A percentile compares a stretch with the other conserved stretches of the same genome.
Evolutionary conservation across 176 grass and related monocot genomes (phyloP).

Genomic region (Pontederia crassipes): DNA sequence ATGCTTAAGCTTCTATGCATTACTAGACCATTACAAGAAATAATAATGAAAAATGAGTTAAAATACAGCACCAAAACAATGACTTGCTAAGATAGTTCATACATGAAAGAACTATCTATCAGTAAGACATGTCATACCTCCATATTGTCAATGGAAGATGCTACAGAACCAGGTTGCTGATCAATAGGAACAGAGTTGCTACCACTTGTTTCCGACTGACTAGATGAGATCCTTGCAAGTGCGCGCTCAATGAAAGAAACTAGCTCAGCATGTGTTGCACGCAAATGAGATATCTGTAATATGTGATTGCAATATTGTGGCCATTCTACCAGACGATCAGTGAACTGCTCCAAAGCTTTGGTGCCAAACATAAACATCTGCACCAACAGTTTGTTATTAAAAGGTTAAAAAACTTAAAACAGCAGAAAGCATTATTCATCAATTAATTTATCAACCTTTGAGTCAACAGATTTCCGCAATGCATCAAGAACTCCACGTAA

Average conservation of each 20-base stretch:
- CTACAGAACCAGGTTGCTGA: constrained; percentile 51
- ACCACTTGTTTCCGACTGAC: constrained; percentile 77
- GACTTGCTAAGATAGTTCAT: too few species aligned
- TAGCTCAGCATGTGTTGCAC: constrained; percentile 67
- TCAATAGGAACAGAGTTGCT: constrained; percentile 42
- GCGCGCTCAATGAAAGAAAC: constrained; percentile 65
- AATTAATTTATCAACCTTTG: constrained; percentile 50
- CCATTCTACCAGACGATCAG: constrained; percentile 84
- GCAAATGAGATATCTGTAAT: constrained; percentile 98
- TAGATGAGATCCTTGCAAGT: constrained; percentile 85
- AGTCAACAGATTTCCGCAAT: constrained; percentile 87
- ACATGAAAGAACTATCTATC: neutral
- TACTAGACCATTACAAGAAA: too few species aligned
- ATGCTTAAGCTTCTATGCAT: too few species aligned
- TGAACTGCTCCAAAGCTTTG: constrained; percentile 83
- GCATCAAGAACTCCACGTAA: constrained; percentile 84
- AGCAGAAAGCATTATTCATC: neutral
- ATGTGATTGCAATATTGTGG: constrained; percentile 96
- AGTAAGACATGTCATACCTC: constrained; percentile 47
- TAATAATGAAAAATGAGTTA: too few species aligned
- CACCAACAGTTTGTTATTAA: constrained; percentile 8
- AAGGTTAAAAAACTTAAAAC: neutral
- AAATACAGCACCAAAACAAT: too few species aligned
- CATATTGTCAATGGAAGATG: constrained; percentile 48
- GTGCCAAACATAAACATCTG: constrained; percentile 99